phyloP scores from a whole-genome alignment of 345 rosid species.

The Sonneratia alba region DNA sequence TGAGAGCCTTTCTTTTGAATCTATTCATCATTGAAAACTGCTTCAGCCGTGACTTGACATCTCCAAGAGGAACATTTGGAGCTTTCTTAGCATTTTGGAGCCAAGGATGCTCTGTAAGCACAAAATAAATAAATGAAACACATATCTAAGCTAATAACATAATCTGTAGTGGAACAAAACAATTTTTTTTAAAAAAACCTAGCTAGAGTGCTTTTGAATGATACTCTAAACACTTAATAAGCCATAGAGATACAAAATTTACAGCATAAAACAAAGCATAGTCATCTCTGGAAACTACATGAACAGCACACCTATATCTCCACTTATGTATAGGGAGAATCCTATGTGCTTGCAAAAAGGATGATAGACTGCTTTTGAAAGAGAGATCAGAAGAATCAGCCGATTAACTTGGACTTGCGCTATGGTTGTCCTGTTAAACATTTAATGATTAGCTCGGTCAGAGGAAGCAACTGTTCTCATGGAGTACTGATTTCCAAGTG shows the following conservation, averaged over 20 bases:
- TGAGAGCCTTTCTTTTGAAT: constrained; percentile 97
- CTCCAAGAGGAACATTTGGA: constrained; percentile 96
- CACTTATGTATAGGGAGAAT: background rate
- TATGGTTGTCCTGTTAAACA: background rate
- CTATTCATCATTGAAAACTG: constrained; percentile 99
- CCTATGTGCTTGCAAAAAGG: background rate
- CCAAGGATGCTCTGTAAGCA: constrained; percentile 85
- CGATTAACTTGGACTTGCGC: background rate
- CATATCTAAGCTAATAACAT: background rate
- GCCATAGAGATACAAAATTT: no score
- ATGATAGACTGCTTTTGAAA: background rate
- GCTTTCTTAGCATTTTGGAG: constrained; percentile 97
- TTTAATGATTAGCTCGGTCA: background rate
- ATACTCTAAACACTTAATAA: no score
- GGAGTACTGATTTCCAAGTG: no score
- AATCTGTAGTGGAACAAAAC: background rate
- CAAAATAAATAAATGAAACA: background rate
- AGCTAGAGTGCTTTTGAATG: no score
- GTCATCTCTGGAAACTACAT: no score
- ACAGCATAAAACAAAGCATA: no score
- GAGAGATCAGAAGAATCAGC: background rate
- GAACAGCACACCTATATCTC: no score
- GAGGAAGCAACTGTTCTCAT: background rate
- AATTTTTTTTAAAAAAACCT: no score
- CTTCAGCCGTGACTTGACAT: constrained; percentile 91